phyloP scores from a whole-genome alignment of 129 eudicot species.

The Pittosporum tobira region DNA sequence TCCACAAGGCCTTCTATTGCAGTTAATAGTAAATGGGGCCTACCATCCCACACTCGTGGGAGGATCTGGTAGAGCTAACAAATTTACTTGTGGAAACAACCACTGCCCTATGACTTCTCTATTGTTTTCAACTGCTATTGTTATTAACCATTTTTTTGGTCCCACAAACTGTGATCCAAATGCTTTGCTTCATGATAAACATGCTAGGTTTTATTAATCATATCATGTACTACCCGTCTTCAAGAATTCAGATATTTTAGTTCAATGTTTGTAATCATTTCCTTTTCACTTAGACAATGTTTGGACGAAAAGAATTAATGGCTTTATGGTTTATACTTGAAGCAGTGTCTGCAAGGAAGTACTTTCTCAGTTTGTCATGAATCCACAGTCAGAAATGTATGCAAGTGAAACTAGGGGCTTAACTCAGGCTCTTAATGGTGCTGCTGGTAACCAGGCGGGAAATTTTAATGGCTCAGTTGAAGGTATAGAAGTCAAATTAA shows the following conservation, averaged over 20 bases:
- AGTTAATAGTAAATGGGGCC: no score
- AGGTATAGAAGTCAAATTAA: conserved; percentile 12
- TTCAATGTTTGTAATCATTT: not conserved
- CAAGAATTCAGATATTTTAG: not conserved
- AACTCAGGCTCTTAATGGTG: conserved; percentile 25
- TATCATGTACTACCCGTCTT: not conserved
- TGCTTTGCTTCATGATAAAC: not conserved
- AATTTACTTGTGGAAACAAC: no score
- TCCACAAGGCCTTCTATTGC: no score
- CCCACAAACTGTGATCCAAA: not conserved
- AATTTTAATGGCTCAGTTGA: conserved; percentile 21
- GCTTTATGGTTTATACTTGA: conserved; percentile 1
- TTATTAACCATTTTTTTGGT: not conserved
- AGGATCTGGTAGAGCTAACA: no score
- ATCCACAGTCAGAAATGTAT: conserved; percentile 29
- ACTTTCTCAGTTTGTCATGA: conserved; percentile 36
- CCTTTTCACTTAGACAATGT: conserved; percentile 2
- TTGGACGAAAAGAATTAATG: not conserved
- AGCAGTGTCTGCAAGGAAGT: conserved; percentile 16
- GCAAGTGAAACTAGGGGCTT: conserved; percentile 39
- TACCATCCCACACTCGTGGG: no score
- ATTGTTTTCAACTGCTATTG: not conserved
- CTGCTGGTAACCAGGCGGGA: conserved; percentile 26
- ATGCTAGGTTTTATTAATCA: not conserved
- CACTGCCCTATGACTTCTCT: no score